phyloP scores from a whole-genome alignment of 2,329 filamentous ascomycete species.

The Neobulgaria alba region DNA sequence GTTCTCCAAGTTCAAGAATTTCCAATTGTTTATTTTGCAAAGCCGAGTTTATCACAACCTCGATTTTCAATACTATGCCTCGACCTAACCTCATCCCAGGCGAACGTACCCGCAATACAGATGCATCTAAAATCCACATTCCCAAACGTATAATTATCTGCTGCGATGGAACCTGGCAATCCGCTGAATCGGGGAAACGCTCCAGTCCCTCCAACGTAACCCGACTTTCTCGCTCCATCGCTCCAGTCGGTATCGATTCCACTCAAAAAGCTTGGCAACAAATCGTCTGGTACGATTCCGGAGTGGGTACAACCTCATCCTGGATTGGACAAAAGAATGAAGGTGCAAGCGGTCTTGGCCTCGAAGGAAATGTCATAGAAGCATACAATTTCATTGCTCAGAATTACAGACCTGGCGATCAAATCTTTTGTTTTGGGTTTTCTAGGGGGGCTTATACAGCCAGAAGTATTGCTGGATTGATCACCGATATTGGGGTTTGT shows the following conservation, averaged over 20 bases:
- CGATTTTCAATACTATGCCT: too few species aligned
- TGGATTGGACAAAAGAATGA: constrained; percentile 40
- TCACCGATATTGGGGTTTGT: constrained; percentile 28
- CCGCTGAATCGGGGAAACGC: constrained; percentile 7
- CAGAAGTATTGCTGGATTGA: constrained; percentile 30
- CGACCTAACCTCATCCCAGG: too few species aligned
- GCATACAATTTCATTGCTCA: constrained; percentile 39
- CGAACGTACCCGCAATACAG: too few species aligned
- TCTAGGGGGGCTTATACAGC: constrained; percentile 35
- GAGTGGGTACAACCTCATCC: constrained; percentile 46
- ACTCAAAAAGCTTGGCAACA: constrained; percentile 29
- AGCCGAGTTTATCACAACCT: too few species aligned
- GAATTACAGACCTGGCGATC: constrained; percentile 32
- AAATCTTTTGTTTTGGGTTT: constrained; percentile 33
- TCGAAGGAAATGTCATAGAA: constrained; percentile 42
- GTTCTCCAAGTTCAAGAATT: too few species aligned
- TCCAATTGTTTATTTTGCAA: too few species aligned
- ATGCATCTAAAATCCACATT: too few species aligned
- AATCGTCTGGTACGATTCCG: constrained; percentile 51
- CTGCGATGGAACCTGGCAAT: constrained; percentile 16
- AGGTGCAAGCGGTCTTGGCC: constrained; percentile 45
- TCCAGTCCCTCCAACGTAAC: constrained; percentile 9
- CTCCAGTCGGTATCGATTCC: constrained; percentile 6
- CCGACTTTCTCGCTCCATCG: constrained; percentile 6
- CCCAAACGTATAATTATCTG: constrained; percentile 13